Base-by-base conservation (phyloP, 2,329 filamentous ascomycete species). In the Periconia macrospinosa region DNA sequence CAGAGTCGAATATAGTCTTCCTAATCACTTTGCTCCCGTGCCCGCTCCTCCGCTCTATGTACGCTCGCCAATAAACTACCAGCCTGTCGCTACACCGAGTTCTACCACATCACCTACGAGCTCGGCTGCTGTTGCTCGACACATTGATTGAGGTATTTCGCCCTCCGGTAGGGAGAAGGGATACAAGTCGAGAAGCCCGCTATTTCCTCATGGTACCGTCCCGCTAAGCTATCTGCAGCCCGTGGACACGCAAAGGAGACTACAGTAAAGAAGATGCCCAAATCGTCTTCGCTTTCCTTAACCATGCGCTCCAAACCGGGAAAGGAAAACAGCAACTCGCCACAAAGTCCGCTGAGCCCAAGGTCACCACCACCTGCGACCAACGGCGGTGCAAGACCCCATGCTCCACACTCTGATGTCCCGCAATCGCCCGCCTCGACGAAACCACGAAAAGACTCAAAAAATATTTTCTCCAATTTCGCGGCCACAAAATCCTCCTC, bases 401-500 rank as follows among this genome's bases (percentile, higher is more conserved):
- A 63, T 41, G 61, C 66, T 17, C 54, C 69, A 15, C 71, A 67
- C 47, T 65, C 68, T 45, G 63, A 63, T 47, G 59, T 65, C 54
- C 68, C 70, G 20, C 64, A 67, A 41, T 70, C 69, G 27, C 70
- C 71, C 3, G 63, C 70, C 18, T 71, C 71, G 2, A 68, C 70
- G 8, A 72, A 69, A 51, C 63, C 61, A 46, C 69, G 69, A 47
- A 73, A 75, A 59, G 74, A 76, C 47, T 66, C 75, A 11, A 68
- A 72, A 47, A 69, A 62, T 59, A 79, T 81, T 57, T 81, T 81
- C 58, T 72, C 75, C 42, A 81, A 81, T 58, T 75, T 79, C 54
- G 74, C 76, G 52, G 77, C 77, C 11, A 73, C 75, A 6, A 80
- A 78, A 54, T 79, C 78, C 27, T 76, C 77, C 6, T 76, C 71